Evolutionary conservation across 331 rosid genomes (phyloP).

Genomic region (Saraca asoca): DNA sequence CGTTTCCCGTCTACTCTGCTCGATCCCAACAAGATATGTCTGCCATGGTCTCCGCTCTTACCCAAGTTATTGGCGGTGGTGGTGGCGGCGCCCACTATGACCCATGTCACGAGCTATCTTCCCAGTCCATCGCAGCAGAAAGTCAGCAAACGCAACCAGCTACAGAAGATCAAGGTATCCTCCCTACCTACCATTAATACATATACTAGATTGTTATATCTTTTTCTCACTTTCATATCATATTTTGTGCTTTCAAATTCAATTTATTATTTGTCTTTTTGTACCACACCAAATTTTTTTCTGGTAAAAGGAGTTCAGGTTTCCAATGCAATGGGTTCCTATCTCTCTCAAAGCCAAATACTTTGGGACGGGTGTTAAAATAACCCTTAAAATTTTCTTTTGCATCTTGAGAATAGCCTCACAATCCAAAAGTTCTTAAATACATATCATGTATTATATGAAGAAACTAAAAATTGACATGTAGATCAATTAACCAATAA

Average conservation of each 20-base stretch:
- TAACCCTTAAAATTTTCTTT: too few relatives aligned
- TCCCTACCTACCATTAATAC: background rate
- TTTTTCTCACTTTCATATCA: background rate
- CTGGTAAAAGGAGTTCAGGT: too few relatives aligned
- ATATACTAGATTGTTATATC: background rate
- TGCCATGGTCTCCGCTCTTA: slow-evolving; percentile 71
- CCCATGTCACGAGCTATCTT: slow-evolving; percentile 26
- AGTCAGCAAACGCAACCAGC: slow-evolving; percentile 44
- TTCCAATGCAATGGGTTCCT: too few relatives aligned
- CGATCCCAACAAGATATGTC: slow-evolving; percentile 79
- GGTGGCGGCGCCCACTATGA: slow-evolving; percentile 10
- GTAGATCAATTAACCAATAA: too few relatives aligned
- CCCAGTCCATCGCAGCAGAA: slow-evolving; percentile 16
- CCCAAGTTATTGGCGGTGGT: slow-evolving; percentile 67
- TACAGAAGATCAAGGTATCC: slow-evolving; percentile 55
- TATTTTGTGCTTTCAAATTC: background rate
- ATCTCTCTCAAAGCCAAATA: too few relatives aligned
- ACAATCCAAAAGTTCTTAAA: too few relatives aligned
- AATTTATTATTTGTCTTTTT: background rate
- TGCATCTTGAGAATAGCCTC: too few relatives aligned
- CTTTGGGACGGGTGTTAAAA: too few relatives aligned
- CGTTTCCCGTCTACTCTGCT: slow-evolving; percentile 70
- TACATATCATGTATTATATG: too few relatives aligned
- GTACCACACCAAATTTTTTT: too few relatives aligned
- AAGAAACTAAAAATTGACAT: too few relatives aligned